phyloP scores from a whole-genome alignment of 2,329 filamentous ascomycete species.

The Hymenoscyphus fraxineus region DNA sequence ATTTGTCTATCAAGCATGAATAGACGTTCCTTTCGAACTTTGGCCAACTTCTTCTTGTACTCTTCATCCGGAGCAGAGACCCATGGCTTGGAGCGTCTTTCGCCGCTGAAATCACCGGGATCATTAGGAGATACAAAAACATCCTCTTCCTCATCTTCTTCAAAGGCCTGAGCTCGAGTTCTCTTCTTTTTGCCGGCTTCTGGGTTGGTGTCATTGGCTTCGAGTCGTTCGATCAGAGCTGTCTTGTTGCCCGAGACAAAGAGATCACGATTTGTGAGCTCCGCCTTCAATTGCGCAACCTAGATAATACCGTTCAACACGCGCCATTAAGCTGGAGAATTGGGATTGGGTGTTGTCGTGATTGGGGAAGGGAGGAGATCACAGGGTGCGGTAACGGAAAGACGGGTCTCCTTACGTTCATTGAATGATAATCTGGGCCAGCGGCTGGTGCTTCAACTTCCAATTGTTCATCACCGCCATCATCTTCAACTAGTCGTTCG shows the following conservation, averaged over 20 bases:
- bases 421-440: neutral
- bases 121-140: neutral
- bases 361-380: neutral
- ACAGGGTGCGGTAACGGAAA: neutral
- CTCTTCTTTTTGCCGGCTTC: neutral
- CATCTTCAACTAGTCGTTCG: conserved; percentile 5
- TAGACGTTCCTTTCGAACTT: conserved; percentile 21
- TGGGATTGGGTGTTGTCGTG: neutral
- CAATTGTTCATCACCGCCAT: neutral
- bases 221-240: conserved; percentile 9
- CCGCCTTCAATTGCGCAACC: conserved; percentile 11
- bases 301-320: neutral
- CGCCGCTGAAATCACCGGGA: conserved; percentile 1
- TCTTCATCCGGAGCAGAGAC: conserved; percentile 16
- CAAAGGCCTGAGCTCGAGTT: neutral
- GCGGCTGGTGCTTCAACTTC: neutral
- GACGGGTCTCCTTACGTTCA: neutral
- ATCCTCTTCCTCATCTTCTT: neutral
- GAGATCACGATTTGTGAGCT: conserved; percentile 8
- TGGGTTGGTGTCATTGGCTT: neutral
- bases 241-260: conserved; percentile 11
- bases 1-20: conserved; percentile 24
- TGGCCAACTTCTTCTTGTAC: conserved; percentile 21
- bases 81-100: conserved; percentile 17
- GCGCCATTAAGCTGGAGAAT: neutral